Evolutionary conservation across 139 green algal species (phyloP).

Genomic region (Chlamydomonas asymmetrica): DNA sequence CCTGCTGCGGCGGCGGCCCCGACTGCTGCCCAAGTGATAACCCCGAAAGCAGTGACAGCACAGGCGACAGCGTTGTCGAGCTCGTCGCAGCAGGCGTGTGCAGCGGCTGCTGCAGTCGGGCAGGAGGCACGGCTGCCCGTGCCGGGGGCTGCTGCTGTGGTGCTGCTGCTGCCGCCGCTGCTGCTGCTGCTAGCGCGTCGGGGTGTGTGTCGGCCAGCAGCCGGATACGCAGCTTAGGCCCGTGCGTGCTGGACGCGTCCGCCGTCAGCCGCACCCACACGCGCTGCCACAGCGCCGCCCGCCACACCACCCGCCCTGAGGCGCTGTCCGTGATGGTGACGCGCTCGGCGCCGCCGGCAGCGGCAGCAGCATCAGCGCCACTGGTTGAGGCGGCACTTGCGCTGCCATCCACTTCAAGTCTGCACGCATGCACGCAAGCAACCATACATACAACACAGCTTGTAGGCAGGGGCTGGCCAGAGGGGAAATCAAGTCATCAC

Average conservation of each 20-base stretch:
- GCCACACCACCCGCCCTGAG: constrained; percentile 7
- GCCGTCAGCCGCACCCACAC: constrained; percentile 53
- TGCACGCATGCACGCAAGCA: neutral
- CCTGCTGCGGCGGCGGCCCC: too few relatives aligned
- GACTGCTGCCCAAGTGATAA: too few relatives aligned
- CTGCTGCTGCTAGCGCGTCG: constrained; percentile 15
- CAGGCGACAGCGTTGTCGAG: too few relatives aligned
- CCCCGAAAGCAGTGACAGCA: too few relatives aligned
- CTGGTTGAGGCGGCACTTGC: neutral
- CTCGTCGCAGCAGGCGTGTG: too few relatives aligned
- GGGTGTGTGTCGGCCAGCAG: constrained; percentile 42
- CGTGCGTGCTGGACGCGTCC: constrained; percentile 45
- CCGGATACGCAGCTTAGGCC: constrained; percentile 47
- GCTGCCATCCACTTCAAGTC: neutral
- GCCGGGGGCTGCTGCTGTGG: neutral
- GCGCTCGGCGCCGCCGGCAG: neutral
- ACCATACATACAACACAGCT: neutral
- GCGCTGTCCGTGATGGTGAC: constrained; percentile 4
- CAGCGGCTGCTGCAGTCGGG: too few relatives aligned
- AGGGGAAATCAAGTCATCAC: neutral
- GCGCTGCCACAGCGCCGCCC: constrained; percentile 25
- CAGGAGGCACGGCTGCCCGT: too few relatives aligned
- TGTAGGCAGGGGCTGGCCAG: neutral
- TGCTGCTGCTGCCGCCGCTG: neutral
- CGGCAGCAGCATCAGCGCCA: neutral